These are phyloP conservation scores for Vishniacozyma victoriae DNA, from an alignment of 768 basidiomycete genomes.

Conservation along the genomic window DNA sequence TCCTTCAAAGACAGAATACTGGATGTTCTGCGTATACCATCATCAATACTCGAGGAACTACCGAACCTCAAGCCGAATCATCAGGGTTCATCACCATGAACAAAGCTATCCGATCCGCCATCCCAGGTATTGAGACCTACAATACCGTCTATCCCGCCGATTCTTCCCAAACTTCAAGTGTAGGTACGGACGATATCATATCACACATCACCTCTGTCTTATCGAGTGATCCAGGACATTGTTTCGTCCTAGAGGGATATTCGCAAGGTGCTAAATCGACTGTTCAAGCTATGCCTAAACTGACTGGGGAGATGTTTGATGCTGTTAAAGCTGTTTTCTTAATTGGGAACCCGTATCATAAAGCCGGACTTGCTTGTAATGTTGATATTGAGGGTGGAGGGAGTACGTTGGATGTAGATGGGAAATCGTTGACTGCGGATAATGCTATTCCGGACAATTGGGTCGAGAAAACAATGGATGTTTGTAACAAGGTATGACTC, in stretches of 20 bases:
- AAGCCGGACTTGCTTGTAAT: constrained; percentile 5
- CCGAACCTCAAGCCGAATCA: constrained; percentile 15
- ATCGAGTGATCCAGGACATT: constrained; percentile 6
- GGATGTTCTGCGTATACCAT: constrained; percentile 11
- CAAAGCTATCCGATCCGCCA: constrained; percentile 1
- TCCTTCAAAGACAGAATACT: no score
- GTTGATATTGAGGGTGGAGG: constrained; percentile 17
- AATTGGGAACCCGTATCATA: constrained; percentile 20
- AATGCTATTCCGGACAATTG: constrained; percentile 14
- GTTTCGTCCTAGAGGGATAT: constrained; percentile 21
- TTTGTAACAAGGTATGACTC: constrained; percentile 15
- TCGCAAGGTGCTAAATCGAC: constrained; percentile 23
- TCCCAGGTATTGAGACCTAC: constrained; percentile 10
- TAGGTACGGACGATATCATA: constrained; percentile 17
- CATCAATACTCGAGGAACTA: constrained; percentile 24
- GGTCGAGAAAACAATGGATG: constrained; percentile 18
- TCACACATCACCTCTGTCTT: constrained; percentile 2
- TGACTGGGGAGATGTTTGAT: constrained; percentile 12
- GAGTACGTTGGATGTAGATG: constrained; percentile 13
- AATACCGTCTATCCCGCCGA: constrained; percentile 20
- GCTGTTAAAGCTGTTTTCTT: constrained; percentile 27
- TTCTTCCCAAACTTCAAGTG: constrained; percentile 12
- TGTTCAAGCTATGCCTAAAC: constrained; percentile 6
- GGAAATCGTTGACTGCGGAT: constrained; percentile 1
- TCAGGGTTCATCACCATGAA: constrained; percentile 22